Conservation (phyloP, 371 early-diverging fungal genomes). For the Catenaria anguillulae region DNA sequence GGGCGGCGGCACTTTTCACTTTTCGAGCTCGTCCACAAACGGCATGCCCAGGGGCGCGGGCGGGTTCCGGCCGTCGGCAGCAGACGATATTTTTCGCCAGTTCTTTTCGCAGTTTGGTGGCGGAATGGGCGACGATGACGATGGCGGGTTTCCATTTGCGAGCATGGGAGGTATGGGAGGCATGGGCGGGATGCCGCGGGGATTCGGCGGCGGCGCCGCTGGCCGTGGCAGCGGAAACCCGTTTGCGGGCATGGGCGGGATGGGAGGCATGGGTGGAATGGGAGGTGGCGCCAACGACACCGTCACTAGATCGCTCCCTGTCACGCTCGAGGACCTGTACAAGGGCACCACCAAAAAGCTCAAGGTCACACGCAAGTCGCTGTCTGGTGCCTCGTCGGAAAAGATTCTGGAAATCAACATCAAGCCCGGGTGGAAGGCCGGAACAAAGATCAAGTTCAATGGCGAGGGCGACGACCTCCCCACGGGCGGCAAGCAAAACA, state of each 20-base stretch:
- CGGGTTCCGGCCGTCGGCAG: slow-evolving; percentile 62
- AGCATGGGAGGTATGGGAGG: slow-evolving; percentile 8
- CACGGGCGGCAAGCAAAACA: slow-evolving; percentile 47
- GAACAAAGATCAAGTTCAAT: slow-evolving; percentile 88
- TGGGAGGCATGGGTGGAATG: slow-evolving; percentile 7
- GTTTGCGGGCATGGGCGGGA: slow-evolving; percentile 19
- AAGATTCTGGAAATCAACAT: slow-evolving; percentile 40
- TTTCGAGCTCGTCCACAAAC: slow-evolving; percentile 22
- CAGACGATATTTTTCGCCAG: slow-evolving; percentile 83
- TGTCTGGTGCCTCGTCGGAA: slow-evolving; percentile 38
- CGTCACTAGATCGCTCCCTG: slow-evolving; percentile 50
- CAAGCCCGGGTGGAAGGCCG: slow-evolving; percentile 96
- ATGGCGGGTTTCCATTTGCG: slow-evolving; percentile 31
- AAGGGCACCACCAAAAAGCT: slow-evolving; percentile 79
- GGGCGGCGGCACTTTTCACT: slow-evolving; percentile 37
- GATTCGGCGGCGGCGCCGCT: slow-evolving; percentile 23
- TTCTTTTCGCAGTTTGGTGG: slow-evolving; percentile 64
- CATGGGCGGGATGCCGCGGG: slow-evolving; percentile 3
- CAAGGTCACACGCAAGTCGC: slow-evolving; percentile 71
- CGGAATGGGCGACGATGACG: slow-evolving; percentile 36
- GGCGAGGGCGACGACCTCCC: slow-evolving; percentile 87
- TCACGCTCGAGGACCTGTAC: slow-evolving; percentile 85
- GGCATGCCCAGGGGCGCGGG: slow-evolving; percentile 22
- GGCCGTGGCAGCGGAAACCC: slow-evolving; percentile 22
- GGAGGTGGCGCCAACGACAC: slow-evolving; percentile 22